phyloP scores from a whole-genome alignment of 345 rosid species.

The Sisymbrium irio region DNA sequence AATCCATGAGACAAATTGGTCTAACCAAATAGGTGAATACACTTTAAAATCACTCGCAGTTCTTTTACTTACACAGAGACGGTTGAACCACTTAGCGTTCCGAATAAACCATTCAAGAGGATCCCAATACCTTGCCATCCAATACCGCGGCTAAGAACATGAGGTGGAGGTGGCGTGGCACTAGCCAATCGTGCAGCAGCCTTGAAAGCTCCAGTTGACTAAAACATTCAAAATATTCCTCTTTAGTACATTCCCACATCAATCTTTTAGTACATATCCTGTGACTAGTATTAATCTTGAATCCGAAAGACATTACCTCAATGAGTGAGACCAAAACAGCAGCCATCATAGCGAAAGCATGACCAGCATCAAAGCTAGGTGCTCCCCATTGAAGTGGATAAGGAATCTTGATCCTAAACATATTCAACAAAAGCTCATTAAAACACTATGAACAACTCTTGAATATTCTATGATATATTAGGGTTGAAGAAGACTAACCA shows the following conservation, averaged over 20 bases:
- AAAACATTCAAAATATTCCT: not conserved
- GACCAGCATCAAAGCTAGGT: constrained; percentile 96
- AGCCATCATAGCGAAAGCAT: constrained; percentile 98
- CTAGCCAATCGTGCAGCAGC: constrained; percentile 96
- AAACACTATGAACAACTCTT: no score
- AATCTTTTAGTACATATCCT: no score
- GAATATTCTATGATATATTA: no score
- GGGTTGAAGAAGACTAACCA: constrained; percentile 48
- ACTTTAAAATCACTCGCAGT: not conserved
- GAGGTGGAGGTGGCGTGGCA: constrained; percentile 99
- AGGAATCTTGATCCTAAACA: constrained; percentile 81
- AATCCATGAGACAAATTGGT: constrained; percentile 2
- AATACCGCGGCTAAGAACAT: constrained; percentile 96
- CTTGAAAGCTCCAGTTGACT: constrained; percentile 97
- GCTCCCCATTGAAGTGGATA: constrained; percentile 99
- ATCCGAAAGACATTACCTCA: constrained; percentile 52
- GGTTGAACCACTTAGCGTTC: constrained; percentile 75
- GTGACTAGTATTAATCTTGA: not conserved
- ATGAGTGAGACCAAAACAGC: constrained; percentile 87
- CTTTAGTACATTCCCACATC: not conserved
- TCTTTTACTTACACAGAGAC: constrained; percentile 68
- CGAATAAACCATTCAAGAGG: constrained; percentile 79
- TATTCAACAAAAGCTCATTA: no score
- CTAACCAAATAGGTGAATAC: not conserved
- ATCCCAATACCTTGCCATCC: constrained; percentile 99